Evolutionary conservation across 1,139 yeast genomes (phyloP).

Genomic region (Suhomyces taliae): DNA sequence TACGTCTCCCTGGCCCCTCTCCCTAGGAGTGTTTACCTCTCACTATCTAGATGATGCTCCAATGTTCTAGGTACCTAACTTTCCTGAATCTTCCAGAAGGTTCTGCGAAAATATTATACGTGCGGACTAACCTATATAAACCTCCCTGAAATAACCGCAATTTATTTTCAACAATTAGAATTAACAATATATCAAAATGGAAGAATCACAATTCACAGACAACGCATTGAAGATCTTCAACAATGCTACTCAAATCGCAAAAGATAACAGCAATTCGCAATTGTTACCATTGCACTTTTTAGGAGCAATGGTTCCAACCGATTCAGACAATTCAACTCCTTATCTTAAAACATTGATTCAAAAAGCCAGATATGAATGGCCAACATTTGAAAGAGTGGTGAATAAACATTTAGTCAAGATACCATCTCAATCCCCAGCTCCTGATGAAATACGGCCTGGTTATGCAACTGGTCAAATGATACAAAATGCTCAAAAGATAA

Average conservation of each 20-base stretch:
- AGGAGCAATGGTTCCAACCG: slow-evolving; percentile 85
- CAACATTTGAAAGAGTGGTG: slow-evolving; percentile 71
- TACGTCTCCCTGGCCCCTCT: background rate
- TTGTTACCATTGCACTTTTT: slow-evolving; percentile 82
- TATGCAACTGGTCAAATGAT: slow-evolving; percentile 71
- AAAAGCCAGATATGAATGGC: slow-evolving; percentile 88
- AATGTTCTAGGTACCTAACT: background rate
- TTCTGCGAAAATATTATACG: slow-evolving; percentile 2
- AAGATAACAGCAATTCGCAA: slow-evolving; percentile 81
- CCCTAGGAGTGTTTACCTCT: too few species aligned
- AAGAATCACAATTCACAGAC: slow-evolving; percentile 85
- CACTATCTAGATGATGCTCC: background rate
- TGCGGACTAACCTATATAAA: background rate
- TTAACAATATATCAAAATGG: slow-evolving; percentile 28
- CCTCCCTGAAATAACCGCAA: background rate
- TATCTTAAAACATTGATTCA: slow-evolving; percentile 85
- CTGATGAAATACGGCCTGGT: slow-evolving; percentile 68
- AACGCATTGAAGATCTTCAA: slow-evolving; percentile 83
- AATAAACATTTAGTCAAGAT: slow-evolving; percentile 79
- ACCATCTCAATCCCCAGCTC: slow-evolving; percentile 89
- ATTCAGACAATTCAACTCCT: slow-evolving; percentile 65
- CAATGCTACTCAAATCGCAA: slow-evolving; percentile 77
- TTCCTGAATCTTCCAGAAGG: slow-evolving; percentile 5
- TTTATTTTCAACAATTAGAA: background rate
- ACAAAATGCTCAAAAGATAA: slow-evolving; percentile 69